A percentile compares a stretch with the other conserved stretches of the same genome.
Evolutionary conservation across 1,139 yeast species (phyloP).

Genomic region (Diutina mesorugosa): DNA sequence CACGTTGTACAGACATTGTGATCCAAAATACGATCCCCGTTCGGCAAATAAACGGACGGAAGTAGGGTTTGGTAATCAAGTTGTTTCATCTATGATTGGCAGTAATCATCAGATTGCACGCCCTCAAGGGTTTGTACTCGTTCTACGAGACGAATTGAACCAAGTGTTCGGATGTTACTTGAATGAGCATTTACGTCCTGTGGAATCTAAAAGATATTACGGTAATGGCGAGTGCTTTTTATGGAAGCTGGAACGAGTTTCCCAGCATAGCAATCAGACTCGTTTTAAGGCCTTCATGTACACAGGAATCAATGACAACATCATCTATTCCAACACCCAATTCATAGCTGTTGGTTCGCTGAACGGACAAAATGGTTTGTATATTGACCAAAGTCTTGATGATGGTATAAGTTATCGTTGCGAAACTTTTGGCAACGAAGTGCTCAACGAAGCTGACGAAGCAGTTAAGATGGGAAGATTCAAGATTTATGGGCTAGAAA

Average conservation of each 20-base stretch:
- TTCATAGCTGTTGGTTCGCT: slow-evolving; percentile 89
- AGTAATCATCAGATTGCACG: slow-evolving; percentile 12
- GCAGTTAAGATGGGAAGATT: slow-evolving; percentile 34
- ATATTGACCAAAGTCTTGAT: slow-evolving; percentile 66
- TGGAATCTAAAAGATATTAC: slow-evolving; percentile 61
- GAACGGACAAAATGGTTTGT: slow-evolving; percentile 78
- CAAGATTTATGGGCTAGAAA: slow-evolving; percentile 63
- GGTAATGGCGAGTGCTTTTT: slow-evolving; percentile 95
- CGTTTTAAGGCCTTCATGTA: slow-evolving; percentile 75
- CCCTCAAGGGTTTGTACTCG: slow-evolving; percentile 57
- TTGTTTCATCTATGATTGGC: slow-evolving; percentile 20
- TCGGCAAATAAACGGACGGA: slow-evolving; percentile 7
- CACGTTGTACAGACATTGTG: slow-evolving; percentile 46
- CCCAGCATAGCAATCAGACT: slow-evolving; percentile 8
- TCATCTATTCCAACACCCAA: slow-evolving; percentile 67
- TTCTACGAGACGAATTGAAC: slow-evolving; percentile 49
- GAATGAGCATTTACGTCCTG: slow-evolving; percentile 62
- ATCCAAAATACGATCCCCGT: slow-evolving; percentile 10
- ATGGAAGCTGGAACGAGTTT: slow-evolving; percentile 53
- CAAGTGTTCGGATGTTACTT: slow-evolving; percentile 73
- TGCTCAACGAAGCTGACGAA: slow-evolving; percentile 22
- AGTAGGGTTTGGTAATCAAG: slow-evolving; percentile 25
- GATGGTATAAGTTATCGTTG: slow-evolving; percentile 71
- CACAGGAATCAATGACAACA: slow-evolving; percentile 80
- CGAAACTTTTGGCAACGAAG: slow-evolving; percentile 85